Evolutionary conservation across 495 filamentous ascomycete species (phyloP), one percentile per base, ranked within the genome.

Genomic region (Hypoxylon lienhwacheense): DNA sequence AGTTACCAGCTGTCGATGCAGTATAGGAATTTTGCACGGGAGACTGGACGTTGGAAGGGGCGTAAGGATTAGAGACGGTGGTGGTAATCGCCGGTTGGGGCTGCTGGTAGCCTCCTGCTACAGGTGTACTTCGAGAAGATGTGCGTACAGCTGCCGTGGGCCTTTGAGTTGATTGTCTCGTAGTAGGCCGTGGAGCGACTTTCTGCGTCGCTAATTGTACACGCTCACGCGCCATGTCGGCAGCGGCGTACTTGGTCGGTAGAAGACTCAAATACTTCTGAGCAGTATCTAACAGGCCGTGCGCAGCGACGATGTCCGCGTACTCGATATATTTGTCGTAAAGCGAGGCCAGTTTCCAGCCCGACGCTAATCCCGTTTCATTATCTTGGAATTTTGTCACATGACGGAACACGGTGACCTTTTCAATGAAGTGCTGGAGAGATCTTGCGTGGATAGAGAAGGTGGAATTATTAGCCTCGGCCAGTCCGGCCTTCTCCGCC

Each of bases 291-390:
- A 99, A 72, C 31, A 93, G 86, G 14, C 95, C 93, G 64, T 97
- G 90, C 5, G 89, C 83, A 31, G 93, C 89, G 47, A 93, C 85
- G 61, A 99, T 87, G 65, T 97, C 93, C 7, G 93, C 91, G 70
- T 97, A 99, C 73, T 99, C 92, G 15, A 84, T 85, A 63, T 99
- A 99, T 72, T 95, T 95, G 65, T 91, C 87, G 66, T 99, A 99
- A 29, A 99, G 77, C 1, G 83, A 76, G 33, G 80, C 79, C 35
- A 99, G 85, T 71, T 95, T 95, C 95, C 95, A 99, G 43, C 84
- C 90, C 0, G 85, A 82, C 26, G 82, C 78, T 51, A 82, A 70
- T 41, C 73, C 73, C 48, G 77, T 81, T 52, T 97, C 90, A 4
- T 76, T 75, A 64, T 99, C 93, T 55, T 86, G 68, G 72, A 95